Base-by-base conservation (phyloP, 129 eudicot genomes). In the Lactuca saligna region DNA sequence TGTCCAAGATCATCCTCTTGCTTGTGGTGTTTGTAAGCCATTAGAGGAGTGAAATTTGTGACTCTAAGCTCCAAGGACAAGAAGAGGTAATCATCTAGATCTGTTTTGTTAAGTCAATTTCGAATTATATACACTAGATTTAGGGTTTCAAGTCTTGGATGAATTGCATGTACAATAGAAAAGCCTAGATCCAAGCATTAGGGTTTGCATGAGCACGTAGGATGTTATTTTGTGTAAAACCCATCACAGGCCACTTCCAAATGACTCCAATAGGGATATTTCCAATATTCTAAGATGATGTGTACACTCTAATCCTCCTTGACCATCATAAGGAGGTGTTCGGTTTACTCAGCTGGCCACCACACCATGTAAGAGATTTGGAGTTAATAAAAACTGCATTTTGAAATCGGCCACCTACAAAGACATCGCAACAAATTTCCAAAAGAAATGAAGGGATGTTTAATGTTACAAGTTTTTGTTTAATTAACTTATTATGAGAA, bases 211-310 rank as follows among this genome's bases (percentile, higher is more conserved):
- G n/a, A n/a, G n/a, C n/a, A n/a, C n/a, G n/a, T n/a, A n/a, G n/a
- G n/a, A n/a, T n/a, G n/a, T n/a, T n/a, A n/a, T n/a, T n/a, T n/a
- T n/a, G n/a, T n/a, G n/a, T n/a, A n/a, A n/a, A n/a, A n/a, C n/a
- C n/a, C n/a, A n/a, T n/a, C n/a, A n/a, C 58, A 72, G 51, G 35
- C 81, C 81, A n/a, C 70, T 73, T 31, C 78, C 78, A 2, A 74
- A 78, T 25, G 80, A 74, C 0, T 33, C 76, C 1, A 16, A 68
- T 16, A 58, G n/a, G 58, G 61, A 53, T 16, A 31, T 75, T 8
- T 4, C 68, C 17, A 75, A 53, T 74, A 68, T 75, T 67, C 37
- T 75, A 17, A 75, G 57, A 68, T 37, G 44, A 29, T 75, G 75
- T 9, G 64, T 53, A 12, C 42, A 20, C 56, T 50, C 54, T 29